Percentiles rank a stretch among this genome's conserved stretches.
phyloP scores from a whole-genome alignment of 1,284 basidiomycete species.

The Takashimella koratensis region DNA sequence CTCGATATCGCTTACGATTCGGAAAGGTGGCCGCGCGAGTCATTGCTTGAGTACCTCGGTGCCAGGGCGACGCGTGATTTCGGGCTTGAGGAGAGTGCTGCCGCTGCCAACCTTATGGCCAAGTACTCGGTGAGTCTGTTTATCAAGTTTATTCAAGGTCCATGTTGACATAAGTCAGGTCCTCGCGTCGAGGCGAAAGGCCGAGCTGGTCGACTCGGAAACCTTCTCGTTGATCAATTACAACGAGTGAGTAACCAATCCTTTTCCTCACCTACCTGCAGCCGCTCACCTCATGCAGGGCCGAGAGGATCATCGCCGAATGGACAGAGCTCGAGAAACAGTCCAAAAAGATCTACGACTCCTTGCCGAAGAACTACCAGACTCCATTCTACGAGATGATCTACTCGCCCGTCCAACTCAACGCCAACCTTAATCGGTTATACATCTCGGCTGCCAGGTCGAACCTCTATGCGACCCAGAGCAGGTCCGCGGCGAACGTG shows the following conservation, averaged over 20 bases:
- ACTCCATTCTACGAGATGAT: conserved; percentile 66
- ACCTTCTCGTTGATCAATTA: conserved; percentile 64
- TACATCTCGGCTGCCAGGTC: conserved; percentile 55
- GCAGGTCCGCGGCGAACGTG: conserved; percentile 59
- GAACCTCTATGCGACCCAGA: conserved; percentile 62
- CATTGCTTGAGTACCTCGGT: conserved; percentile 57
- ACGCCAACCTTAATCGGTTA: conserved; percentile 56
- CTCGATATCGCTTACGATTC: conserved; percentile 62
- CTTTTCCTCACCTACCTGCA: too few relatives aligned
- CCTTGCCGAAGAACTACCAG: conserved; percentile 52
- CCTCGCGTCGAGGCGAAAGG: conserved; percentile 56
- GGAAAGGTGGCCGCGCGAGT: conserved; percentile 54
- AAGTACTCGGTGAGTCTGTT: conserved; percentile 57
- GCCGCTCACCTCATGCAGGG: conserved; percentile 53
- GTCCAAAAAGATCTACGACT: conserved; percentile 59
- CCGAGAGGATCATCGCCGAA: conserved; percentile 55
- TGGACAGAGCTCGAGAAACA: conserved; percentile 55
- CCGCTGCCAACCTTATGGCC: conserved; percentile 56
- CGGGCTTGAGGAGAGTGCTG: conserved; percentile 49
- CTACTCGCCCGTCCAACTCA: conserved; percentile 56
- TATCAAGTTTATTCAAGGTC: too few relatives aligned
- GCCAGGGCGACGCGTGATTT: conserved; percentile 66
- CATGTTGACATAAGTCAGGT: too few relatives aligned
- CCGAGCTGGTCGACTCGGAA: conserved; percentile 62
- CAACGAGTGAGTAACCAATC: conserved; percentile 57